These are phyloP conservation scores for Sclerotinia sclerotiorum DNA, from an alignment of 2,329 filamentous ascomycete species.

Conservation along the genomic window DNA sequence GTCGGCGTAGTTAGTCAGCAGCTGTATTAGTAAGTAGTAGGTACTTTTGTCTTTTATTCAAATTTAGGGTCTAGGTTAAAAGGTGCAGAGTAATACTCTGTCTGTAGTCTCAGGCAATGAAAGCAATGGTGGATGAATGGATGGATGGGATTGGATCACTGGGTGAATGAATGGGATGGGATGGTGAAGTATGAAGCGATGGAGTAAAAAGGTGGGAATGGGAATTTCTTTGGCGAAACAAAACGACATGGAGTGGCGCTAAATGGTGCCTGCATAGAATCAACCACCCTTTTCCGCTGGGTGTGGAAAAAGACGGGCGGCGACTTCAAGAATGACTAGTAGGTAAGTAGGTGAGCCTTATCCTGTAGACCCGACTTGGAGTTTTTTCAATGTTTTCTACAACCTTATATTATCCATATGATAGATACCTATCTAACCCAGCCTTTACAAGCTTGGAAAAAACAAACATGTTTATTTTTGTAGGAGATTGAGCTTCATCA, in stretches of 20 bases:
- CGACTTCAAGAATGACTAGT: background rate
- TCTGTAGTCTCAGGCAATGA: background rate
- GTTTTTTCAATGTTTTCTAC: no score
- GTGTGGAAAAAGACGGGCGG: background rate
- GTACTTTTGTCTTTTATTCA: background rate
- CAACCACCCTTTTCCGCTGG: background rate
- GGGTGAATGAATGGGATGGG: background rate
- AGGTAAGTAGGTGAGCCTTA: background rate
- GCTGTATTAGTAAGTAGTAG: background rate
- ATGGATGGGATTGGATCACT: no score
- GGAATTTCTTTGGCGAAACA: slow-evolving; percentile 1
- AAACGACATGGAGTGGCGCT: background rate
- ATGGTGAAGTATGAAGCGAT: background rate
- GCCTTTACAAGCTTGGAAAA: no score
- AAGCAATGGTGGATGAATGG: background rate
- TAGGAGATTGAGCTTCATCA: no score
- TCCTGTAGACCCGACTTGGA: no score
- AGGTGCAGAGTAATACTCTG: background rate
- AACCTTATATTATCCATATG: no score
- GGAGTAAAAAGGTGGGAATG: background rate
- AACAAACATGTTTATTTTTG: no score
- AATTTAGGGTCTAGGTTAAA: no score
- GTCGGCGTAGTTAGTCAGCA: background rate
- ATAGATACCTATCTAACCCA: no score
- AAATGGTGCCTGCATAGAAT: slow-evolving; percentile 16